These are phyloP conservation scores for Coemansia sp. DNA, from an alignment of 371 early-diverging fungal species.

Conservation along the genomic window DNA sequence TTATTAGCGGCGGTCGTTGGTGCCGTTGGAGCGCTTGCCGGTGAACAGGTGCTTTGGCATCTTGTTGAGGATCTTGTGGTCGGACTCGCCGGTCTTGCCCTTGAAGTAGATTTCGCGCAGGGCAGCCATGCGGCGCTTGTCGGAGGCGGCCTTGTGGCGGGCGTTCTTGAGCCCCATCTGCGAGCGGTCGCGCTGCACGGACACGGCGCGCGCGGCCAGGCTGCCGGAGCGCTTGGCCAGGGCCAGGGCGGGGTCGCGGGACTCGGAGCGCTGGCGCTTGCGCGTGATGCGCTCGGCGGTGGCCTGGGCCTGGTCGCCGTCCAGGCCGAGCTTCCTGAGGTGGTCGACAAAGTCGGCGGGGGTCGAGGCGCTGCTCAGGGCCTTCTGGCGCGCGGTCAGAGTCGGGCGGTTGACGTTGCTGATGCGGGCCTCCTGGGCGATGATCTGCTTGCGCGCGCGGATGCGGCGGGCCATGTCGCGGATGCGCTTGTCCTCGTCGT, in stretches of 20 bases:
- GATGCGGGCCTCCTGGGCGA: slow-evolving; percentile 73
- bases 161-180: slow-evolving; percentile 77
- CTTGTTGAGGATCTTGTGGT: slow-evolving; percentile 83
- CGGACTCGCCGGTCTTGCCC: slow-evolving; percentile 92
- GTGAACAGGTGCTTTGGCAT: slow-evolving; percentile 98
- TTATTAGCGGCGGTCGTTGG: slow-evolving; percentile 79
- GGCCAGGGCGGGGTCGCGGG: slow-evolving; percentile 57
- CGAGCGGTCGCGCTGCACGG: slow-evolving; percentile 62
- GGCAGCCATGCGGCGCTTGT: slow-evolving; percentile 70
- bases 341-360: slow-evolving; percentile 62
- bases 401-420: slow-evolving; percentile 69
- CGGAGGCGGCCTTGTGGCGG: slow-evolving; percentile 55
- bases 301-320: slow-evolving; percentile 54
- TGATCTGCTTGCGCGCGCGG: slow-evolving; percentile 80
- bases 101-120: slow-evolving; percentile 72
- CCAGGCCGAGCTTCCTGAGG: slow-evolving; percentile 64
- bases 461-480: slow-evolving; percentile 77
- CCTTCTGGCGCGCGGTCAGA: slow-evolving; percentile 52
- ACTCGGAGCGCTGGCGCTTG: slow-evolving; percentile 75
- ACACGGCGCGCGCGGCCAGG: slow-evolving; percentile 58
- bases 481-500: slow-evolving; percentile 57
- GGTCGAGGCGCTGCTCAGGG: slow-evolving; percentile 44
- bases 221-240: slow-evolving; percentile 57
- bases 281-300: slow-evolving; percentile 60
- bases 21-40: slow-evolving; percentile 85